These are phyloP conservation scores for Sphagnum magellanicum DNA, from an alignment of 228 moss, liverwort and hornwort species.

Conservation along the genomic window DNA sequence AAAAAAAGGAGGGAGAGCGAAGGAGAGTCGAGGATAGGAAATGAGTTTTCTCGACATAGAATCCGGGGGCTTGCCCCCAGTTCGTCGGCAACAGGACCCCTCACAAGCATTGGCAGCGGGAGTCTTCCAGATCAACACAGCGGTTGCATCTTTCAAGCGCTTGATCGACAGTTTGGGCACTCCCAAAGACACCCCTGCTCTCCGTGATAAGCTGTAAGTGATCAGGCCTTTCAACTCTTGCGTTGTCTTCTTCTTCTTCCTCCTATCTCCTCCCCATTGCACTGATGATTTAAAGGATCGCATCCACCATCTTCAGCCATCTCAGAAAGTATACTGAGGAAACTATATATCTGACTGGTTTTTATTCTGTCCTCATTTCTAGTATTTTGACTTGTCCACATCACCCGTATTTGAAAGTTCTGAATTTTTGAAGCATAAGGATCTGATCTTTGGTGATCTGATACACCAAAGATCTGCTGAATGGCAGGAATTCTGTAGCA, in stretches of 20 bases:
- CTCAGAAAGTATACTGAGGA: too few species aligned
- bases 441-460: too few species aligned
- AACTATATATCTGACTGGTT: too few species aligned
- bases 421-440: too few species aligned
- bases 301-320: too few species aligned
- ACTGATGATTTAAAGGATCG: too few species aligned
- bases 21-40: too few species aligned
- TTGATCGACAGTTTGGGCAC: constrained; percentile 78
- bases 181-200: constrained; percentile 85
- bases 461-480: too few species aligned
- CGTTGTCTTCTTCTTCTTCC: background rate
- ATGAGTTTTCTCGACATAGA: constrained; percentile 62
- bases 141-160: constrained; percentile 91
- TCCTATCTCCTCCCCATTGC: background rate
- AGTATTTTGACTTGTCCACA: too few species aligned
- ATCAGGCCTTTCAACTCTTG: background rate
- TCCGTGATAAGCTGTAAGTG: constrained; percentile 78
- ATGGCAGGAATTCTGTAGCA: too few species aligned
- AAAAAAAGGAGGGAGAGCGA: background rate
- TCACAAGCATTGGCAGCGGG: constrained; percentile 87
- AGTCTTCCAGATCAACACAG: constrained; percentile 95
- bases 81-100: constrained; percentile 57
- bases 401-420: too few species aligned
- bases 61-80: constrained; percentile 31
- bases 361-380: too few species aligned